phyloP scores from a whole-genome alignment of 2,329 filamentous ascomycete genomes.

The Trichoderma sp. region DNA sequence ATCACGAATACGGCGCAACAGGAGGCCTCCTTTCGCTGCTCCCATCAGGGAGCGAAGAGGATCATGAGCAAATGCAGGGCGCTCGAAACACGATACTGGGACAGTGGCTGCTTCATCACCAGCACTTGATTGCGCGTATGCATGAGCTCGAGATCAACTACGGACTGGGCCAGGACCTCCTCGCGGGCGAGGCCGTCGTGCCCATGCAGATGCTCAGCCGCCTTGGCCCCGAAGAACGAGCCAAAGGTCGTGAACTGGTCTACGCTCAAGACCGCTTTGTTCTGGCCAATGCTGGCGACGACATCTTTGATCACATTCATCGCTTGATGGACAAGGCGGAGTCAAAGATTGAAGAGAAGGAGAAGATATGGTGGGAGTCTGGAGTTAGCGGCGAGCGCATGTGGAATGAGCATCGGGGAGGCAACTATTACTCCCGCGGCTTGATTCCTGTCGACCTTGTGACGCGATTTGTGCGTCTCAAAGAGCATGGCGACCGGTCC shows the following conservation, averaged over 20 bases:
- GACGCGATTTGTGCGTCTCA: constrained; percentile 58
- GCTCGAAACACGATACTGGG: constrained; percentile 59
- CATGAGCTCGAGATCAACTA: constrained; percentile 62
- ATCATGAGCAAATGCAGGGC: constrained; percentile 44
- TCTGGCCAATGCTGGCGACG: constrained; percentile 58
- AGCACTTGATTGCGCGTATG: constrained; percentile 57
- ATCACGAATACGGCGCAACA: constrained; percentile 60
- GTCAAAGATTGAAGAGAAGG: constrained; percentile 43
- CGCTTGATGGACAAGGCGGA: constrained; percentile 52
- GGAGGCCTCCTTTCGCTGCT: constrained; percentile 61
- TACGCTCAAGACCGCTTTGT: constrained; percentile 61
- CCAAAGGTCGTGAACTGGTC: constrained; percentile 55
- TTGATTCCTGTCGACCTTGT: constrained; percentile 54
- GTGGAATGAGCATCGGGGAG: constrained; percentile 37
- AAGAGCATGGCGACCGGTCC: constrained; percentile 45
- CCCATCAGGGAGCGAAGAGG: constrained; percentile 46
- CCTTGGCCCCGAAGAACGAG: constrained; percentile 56
- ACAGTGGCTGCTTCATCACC: constrained; percentile 59
- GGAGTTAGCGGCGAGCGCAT: constrained; percentile 50
- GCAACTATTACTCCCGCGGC: constrained; percentile 45
- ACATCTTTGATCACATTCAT: constrained; percentile 53
- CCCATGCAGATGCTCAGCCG: constrained; percentile 57
- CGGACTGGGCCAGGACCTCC: constrained; percentile 54
- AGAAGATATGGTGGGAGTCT: constrained; percentile 41
- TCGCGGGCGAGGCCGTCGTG: constrained; percentile 54